Base-by-base conservation (phyloP, 2,329 filamentous ascomycete species). In the Bisporella sp. region DNA sequence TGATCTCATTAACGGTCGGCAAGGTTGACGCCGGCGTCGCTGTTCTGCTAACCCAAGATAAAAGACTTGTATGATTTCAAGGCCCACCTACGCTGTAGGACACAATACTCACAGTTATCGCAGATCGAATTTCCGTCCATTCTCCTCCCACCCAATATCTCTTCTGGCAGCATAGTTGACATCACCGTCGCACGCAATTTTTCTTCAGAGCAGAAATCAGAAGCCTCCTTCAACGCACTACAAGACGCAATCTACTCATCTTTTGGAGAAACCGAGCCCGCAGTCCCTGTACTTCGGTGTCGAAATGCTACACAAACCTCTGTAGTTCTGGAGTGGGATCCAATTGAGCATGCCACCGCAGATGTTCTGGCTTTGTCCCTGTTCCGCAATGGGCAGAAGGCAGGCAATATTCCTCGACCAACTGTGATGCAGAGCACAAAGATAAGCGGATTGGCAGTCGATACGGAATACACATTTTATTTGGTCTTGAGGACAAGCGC, bases 111-210 rank as follows among this genome's bases (percentile, higher is more conserved):
- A 63, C 60, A 49, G 54, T 35, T 47, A 21, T 11, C 45, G 32
- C 68, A 97, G 92, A 97, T 99, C 68, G 93, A 99, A 68, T 99
- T 99, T 66, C 93, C 93, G 35, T 97, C 93, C 44, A 96, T 99
- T 59, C 87, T 99, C 46, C 84, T 99, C 12, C 93, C 93, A 1
- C 87, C 88, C 55, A 91, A 96, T 68, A 99, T 99, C 69, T 85
- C 89, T 55, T 96, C 90, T 12, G 93, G 93, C 61, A 95, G 88
- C 68, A 97, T 99, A 64, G 93, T 99, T 68, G 93, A 99, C 71
- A 97, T 99, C 70, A 90, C 89, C 54, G 93, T 99, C 59, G 78
- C 85, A 52, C 89, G 92, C 68, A 99, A 99, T 71, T 76, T 81
- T 61, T 72, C 75, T 48, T 89, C 91, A 52, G 93, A 99, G 72